These are phyloP conservation scores for Zygoascus flipseniorum DNA, from an alignment of 805 yeast genomes.

Conservation along the genomic window DNA sequence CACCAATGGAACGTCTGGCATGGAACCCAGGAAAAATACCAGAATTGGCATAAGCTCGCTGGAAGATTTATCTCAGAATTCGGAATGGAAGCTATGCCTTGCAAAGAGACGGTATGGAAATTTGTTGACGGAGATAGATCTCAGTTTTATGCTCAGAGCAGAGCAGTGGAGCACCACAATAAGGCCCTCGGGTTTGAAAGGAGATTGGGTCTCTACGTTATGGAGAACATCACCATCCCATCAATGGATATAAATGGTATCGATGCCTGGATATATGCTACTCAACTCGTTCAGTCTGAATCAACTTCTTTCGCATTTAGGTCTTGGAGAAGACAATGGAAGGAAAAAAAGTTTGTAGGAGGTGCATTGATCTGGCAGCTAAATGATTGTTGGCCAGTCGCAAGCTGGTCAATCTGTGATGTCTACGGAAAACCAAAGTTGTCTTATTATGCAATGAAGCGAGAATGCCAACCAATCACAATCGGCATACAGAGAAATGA, in stretches of 20 bases:
- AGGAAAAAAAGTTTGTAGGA: constrained; percentile 30
- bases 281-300: constrained; percentile 45
- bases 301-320: constrained; percentile 39
- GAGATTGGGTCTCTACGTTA: constrained; percentile 37
- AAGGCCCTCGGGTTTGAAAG: constrained; percentile 42
- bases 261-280: constrained; percentile 40
- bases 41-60: constrained; percentile 37
- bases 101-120: constrained; percentile 28
- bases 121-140: constrained; percentile 30
- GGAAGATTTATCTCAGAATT: constrained; percentile 47
- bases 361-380: constrained; percentile 48
- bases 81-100: constrained; percentile 44
- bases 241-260: constrained; percentile 28
- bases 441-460: constrained; percentile 39
- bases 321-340: constrained; percentile 42
- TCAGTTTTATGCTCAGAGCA: constrained; percentile 38
- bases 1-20: constrained; percentile 56
- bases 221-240: constrained; percentile 35
- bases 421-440: constrained; percentile 36
- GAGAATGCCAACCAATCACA: constrained; percentile 31
- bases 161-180: constrained; percentile 38
- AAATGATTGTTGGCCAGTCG: constrained; percentile 46
- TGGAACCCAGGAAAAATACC: constrained; percentile 41
- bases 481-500: constrained; percentile 31
- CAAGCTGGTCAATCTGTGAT: constrained; percentile 43